A percentile compares a stretch with the other conserved stretches of the same genome.
These are phyloP conservation scores for Botryosphaeria dothidea DNA, from an alignment of 2,329 filamentous ascomycete species.

Conservation along the genomic window DNA sequence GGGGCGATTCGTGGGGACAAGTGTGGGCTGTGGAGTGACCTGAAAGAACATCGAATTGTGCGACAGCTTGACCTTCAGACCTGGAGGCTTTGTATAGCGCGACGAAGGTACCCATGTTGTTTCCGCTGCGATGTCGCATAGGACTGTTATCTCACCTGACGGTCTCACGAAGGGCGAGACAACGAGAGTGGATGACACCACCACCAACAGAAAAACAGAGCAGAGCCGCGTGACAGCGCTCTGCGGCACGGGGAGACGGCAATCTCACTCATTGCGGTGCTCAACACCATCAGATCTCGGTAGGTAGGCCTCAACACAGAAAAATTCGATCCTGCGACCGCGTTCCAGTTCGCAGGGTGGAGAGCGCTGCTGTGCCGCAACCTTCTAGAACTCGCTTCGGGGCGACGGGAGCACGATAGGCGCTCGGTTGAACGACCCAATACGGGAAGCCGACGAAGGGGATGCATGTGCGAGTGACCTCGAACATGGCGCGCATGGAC, in stretches of 20 bases:
- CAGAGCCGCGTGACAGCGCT: slow-evolving; percentile 4
- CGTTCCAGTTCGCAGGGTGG: slow-evolving; percentile 2
- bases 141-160: slow-evolving; percentile 16
- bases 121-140: slow-evolving; percentile 4
- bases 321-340: slow-evolving; percentile 1
- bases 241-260: slow-evolving; percentile 8
- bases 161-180: slow-evolving; percentile 18
- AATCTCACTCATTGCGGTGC: slow-evolving; percentile 8
- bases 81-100: slow-evolving; percentile 8
- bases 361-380: background rate
- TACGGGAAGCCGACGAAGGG: slow-evolving; percentile 1
- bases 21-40: background rate
- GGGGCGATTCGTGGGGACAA: background rate
- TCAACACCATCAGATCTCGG: background rate
- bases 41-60: background rate
- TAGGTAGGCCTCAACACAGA: background rate
- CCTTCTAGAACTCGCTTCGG: slow-evolving; percentile 10
- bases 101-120: background rate
- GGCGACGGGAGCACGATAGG: background rate
- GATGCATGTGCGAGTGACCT: background rate
- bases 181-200: slow-evolving; percentile 4
- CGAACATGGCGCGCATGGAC: background rate
- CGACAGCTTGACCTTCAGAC: slow-evolving; percentile 3
- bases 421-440: background rate
- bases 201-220: background rate